These are phyloP conservation scores for Alternaria sp. DNA, from an alignment of 2,329 filamentous ascomycete genomes.

Conservation along the genomic window DNA sequence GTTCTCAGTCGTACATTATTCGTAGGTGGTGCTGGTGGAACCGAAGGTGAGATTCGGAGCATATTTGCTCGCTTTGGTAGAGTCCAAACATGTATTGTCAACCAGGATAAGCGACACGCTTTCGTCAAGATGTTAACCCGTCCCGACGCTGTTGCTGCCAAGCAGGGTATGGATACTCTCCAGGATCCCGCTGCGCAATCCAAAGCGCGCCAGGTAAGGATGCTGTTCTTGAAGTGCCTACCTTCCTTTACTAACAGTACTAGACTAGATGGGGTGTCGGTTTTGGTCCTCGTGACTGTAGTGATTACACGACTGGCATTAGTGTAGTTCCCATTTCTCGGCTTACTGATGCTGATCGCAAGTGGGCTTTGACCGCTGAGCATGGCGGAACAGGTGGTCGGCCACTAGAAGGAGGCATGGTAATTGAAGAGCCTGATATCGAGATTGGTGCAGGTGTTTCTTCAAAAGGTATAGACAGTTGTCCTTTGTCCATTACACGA, in stretches of 20 bases:
- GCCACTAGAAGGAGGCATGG: slow-evolving; percentile 80
- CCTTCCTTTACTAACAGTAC: slow-evolving; percentile 30
- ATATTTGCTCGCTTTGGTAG: slow-evolving; percentile 84
- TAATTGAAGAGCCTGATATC: slow-evolving; percentile 97
- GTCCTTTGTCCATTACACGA: not conserved
- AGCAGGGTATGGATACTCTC: slow-evolving; percentile 84
- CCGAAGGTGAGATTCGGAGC: slow-evolving; percentile 80
- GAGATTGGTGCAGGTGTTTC: slow-evolving; percentile 98
- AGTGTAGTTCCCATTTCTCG: slow-evolving; percentile 92
- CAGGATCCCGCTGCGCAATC: slow-evolving; percentile 76
- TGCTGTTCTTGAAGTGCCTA: not conserved
- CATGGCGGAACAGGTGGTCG: slow-evolving; percentile 90
- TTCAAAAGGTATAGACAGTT: slow-evolving; percentile 71
- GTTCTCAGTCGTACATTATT: slow-evolving; percentile 95
- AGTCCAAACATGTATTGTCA: slow-evolving; percentile 97
- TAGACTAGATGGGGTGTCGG: slow-evolving; percentile 97
- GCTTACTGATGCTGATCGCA: slow-evolving; percentile 93
- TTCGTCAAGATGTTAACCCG: slow-evolving; percentile 99
- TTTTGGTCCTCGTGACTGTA: slow-evolving; percentile 95
- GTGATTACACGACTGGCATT: slow-evolving; percentile 90
- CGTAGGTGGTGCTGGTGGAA: slow-evolving; percentile 81
- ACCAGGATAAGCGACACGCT: slow-evolving; percentile 96
- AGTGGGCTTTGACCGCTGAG: slow-evolving; percentile 95
- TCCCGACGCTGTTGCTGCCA: slow-evolving; percentile 81
- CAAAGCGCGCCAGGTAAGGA: slow-evolving; percentile 57